Evolutionary conservation across 129 eudicot species (phyloP).

Genomic region (Kitagawia praeruptora): DNA sequence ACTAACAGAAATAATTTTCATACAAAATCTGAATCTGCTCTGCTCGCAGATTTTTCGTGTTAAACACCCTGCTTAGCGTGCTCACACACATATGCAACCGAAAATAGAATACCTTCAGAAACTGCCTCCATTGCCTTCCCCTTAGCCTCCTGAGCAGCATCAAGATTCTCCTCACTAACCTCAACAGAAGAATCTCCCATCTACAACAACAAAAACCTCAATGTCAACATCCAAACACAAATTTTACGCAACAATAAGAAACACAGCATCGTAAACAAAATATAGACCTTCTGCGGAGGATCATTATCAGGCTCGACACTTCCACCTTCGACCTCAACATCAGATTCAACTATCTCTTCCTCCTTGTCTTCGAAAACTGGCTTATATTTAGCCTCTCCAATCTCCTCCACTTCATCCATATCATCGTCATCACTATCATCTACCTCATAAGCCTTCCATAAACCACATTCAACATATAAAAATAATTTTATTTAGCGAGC

Average conservation of each 20-base stretch:
- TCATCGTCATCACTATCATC: slow-evolving; percentile 85
- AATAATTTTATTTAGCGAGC: too few species aligned
- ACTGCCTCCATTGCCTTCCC: slow-evolving; percentile 7
- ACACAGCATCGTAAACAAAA: too few species aligned
- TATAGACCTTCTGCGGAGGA: too few species aligned
- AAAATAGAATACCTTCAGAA: slow-evolving; percentile 53
- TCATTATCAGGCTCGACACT: not conserved
- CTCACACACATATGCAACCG: not conserved
- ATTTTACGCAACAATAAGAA: too few species aligned
- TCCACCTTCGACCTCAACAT: slow-evolving; percentile 79
- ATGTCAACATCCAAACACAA: too few species aligned
- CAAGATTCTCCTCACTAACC: not conserved
- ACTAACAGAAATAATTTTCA: too few species aligned
- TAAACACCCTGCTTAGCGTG: too few species aligned
- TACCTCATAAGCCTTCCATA: slow-evolving; percentile 39
- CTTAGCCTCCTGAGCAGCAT: not conserved
- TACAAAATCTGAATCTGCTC: too few species aligned
- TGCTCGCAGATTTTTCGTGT: too few species aligned
- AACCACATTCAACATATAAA: not conserved
- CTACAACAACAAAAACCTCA: too few species aligned
- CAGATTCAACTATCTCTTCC: slow-evolving; percentile 24
- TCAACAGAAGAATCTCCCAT: too few species aligned
- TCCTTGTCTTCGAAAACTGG: slow-evolving; percentile 5
- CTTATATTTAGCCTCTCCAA: not conserved
- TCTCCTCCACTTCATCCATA: slow-evolving; percentile 29